Percentiles rank a stretch among this genome's conserved stretches.
Evolutionary conservation across 805 yeast species (phyloP).

Genomic region (Kuraishia hungarica): DNA sequence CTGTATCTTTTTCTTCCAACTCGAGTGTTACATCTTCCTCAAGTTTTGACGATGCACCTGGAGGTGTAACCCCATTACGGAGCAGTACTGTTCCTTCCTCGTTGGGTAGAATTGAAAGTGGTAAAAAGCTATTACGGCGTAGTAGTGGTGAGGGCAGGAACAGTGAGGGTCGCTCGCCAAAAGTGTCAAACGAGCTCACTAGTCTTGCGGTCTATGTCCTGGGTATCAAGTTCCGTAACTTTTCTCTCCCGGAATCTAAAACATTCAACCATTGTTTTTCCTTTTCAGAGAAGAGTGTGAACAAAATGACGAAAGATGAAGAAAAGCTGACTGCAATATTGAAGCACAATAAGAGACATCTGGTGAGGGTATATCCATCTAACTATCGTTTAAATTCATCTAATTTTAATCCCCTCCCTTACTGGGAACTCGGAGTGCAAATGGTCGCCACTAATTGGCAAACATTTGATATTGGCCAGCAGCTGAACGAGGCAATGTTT

Average conservation of each 20-base stretch:
- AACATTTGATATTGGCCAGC: conserved; percentile 82
- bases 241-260: conserved; percentile 81
- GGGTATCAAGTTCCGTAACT: conserved; percentile 73
- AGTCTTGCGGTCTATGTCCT: conserved; percentile 62
- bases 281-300: conserved; percentile 65
- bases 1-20: neutral
- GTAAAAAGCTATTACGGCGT: conserved; percentile 23
- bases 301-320: conserved; percentile 54
- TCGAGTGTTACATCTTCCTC: conserved; percentile 21
- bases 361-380: conserved; percentile 87
- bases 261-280: conserved; percentile 78
- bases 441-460: conserved; percentile 98
- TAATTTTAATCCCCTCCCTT: conserved; percentile 70
- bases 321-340: conserved; percentile 45
- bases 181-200: conserved; percentile 36
- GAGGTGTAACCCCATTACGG: conserved; percentile 8
- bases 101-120: conserved; percentile 10
- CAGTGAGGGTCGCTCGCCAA: conserved; percentile 9
- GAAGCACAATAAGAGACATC: conserved; percentile 67
- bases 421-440: conserved; percentile 84
- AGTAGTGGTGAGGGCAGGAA: conserved; percentile 12
- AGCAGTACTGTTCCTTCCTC: conserved; percentile 9
- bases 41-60: conserved; percentile 12
- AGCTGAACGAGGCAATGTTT: conserved; percentile 78
- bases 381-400: conserved; percentile 66